phyloP scores from a whole-genome alignment of 306 rosid genomes.

The Carpinus fangiana region DNA sequence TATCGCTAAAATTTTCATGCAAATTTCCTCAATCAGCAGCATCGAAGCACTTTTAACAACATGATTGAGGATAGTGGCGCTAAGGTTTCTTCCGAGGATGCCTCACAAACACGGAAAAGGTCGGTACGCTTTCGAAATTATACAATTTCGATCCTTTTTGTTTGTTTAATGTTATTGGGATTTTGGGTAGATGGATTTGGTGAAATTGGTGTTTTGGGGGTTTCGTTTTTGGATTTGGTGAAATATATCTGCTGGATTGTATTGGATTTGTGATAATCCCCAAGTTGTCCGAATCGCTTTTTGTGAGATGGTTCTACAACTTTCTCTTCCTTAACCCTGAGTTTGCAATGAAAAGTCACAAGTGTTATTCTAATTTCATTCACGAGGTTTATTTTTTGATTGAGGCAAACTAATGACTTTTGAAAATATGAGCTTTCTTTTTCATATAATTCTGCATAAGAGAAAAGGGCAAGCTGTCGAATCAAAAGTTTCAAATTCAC shows the following conservation, averaged over 20 bases:
- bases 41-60: slow-evolving; percentile 5
- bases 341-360: too few relatives aligned
- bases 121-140: slow-evolving; percentile 12
- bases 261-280: neutral
- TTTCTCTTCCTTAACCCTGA: too few relatives aligned
- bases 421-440: too few relatives aligned
- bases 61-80: slow-evolving; percentile 60
- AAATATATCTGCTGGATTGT: neutral
- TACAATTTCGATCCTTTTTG: neutral
- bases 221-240: neutral
- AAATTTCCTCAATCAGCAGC: neutral
- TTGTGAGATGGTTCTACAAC: too few relatives aligned
- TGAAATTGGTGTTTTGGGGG: neutral
- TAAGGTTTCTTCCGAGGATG: slow-evolving; percentile 62
- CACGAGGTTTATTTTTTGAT: neutral
- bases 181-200: neutral
- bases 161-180: neutral
- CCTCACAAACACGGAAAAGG: slow-evolving; percentile 83
- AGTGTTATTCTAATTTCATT: too few relatives aligned
- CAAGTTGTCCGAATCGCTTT: too few relatives aligned
- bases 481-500: neutral
- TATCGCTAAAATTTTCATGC: too few relatives aligned
- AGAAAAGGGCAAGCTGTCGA: neutral
- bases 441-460: neutral
- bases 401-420: neutral